phyloP scores from a whole-genome alignment of 225 moss, liverwort and hornwort genomes.

The Pseudisothecium myosuroides region DNA sequence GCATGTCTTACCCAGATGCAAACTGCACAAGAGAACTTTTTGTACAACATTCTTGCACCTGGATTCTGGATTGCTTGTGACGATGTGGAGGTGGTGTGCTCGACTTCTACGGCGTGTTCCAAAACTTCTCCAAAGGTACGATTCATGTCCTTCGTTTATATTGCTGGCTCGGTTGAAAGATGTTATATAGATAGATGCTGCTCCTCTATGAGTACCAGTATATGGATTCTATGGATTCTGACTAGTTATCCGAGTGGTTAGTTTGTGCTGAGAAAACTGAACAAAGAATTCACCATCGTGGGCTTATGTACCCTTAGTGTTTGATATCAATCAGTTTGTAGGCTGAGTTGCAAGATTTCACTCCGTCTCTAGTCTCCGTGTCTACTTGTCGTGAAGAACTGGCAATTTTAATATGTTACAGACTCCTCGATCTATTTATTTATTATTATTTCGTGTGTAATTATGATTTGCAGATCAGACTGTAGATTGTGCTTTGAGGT shows the following conservation, averaged over 20 bases:
- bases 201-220: background rate
- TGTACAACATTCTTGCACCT: background rate
- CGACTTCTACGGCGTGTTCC: background rate
- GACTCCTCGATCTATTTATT: background rate
- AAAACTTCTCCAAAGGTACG: background rate
- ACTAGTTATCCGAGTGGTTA: background rate
- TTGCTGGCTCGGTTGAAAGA: no score
- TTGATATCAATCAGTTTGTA: background rate
- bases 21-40: background rate
- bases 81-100: background rate
- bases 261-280: background rate
- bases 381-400: background rate
- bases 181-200: background rate
- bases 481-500: constrained; percentile 14
- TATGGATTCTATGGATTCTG: background rate
- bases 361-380: background rate
- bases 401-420: background rate
- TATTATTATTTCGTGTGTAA: background rate
- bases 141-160: background rate
- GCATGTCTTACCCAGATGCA: background rate
- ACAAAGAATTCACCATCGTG: background rate
- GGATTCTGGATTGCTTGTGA: background rate
- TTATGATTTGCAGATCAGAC: background rate
- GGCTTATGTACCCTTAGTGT: background rate
- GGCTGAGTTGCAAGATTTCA: background rate